These are phyloP conservation scores for Phytophthora europaea DNA, from an alignment of 352 stramenopile species.

Conservation along the genomic window DNA sequence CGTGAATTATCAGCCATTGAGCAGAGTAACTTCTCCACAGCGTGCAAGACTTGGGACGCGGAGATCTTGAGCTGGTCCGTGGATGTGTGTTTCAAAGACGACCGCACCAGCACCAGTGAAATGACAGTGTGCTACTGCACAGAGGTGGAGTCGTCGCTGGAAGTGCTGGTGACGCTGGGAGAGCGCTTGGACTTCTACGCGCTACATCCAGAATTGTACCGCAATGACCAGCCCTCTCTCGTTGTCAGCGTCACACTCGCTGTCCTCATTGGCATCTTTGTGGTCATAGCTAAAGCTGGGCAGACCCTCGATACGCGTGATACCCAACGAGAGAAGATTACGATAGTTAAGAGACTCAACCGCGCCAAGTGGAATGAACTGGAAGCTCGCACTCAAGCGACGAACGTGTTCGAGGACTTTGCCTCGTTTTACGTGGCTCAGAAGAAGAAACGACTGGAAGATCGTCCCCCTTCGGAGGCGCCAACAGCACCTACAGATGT, in stretches of 20 bases:
- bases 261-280: conserved; percentile 52
- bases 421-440: conserved; percentile 50
- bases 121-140: conserved; percentile 73
- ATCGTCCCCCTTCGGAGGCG: conserved; percentile 22
- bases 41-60: conserved; percentile 65
- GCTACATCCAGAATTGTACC: conserved; percentile 62
- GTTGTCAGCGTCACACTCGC: conserved; percentile 49
- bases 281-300: conserved; percentile 38
- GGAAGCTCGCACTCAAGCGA: conserved; percentile 44
- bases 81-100: conserved; percentile 75
- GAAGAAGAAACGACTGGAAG: conserved; percentile 42
- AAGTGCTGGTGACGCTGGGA: conserved; percentile 72
- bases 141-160: conserved; percentile 63
- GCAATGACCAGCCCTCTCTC: conserved; percentile 67
- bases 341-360: conserved; percentile 68
- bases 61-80: conserved; percentile 45
- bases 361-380: conserved; percentile 75
- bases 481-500: conserved; percentile 18
- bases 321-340: conserved; percentile 56
- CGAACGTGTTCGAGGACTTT: conserved; percentile 61
- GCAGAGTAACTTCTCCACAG: conserved; percentile 69
- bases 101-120: conserved; percentile 41
- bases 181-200: conserved; percentile 77
- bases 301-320: conserved; percentile 50
- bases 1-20: conserved; percentile 55